Base-by-base conservation (phyloP, 176 grass and related monocot species). In the Bromus sterilis region DNA sequence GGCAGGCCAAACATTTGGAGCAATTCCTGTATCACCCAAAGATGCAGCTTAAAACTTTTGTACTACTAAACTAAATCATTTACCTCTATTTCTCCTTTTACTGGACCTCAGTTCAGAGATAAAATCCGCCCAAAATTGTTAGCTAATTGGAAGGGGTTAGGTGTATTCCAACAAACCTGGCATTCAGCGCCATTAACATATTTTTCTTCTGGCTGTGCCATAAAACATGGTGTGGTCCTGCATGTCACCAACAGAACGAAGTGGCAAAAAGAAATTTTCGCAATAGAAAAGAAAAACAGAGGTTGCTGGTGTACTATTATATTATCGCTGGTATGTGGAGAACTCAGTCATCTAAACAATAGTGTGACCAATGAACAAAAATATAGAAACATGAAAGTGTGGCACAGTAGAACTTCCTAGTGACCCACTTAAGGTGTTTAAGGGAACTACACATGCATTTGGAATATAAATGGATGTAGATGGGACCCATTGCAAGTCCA, bases 1-100 rank as follows among this genome's bases (percentile, higher is more conserved):
- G 94, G 92, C 94, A 97, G 87, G 31, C 92, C 94, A 89, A 97
- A 97, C 94, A 97, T 94, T 88, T 97, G 94, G 61, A 97, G 87
- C 77, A 97, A 86, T 66, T 97, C 94, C 94, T 97, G 74, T 63
- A 94, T 62, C 71, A 89, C 40, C 33, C 36, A 79, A 77, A 62
- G 32, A 8, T 65, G 75, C 58, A 63, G 32, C 58, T 66, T 81
- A 41, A 13, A 20, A 56, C 44, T 36, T n/a, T 66, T 72, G 33
- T 78, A 51, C 80, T 75, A 57, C 26, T 43, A 56, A 83, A 79
- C 25, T 16, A 73, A 79, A 59, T 56, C 6, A 31, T 30, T 79
- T 79, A 68, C 28, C 35, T 56, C 7, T 67, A 87, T 56, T 62
- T 80, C 7, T 53, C 29, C n/a, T n/a, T 14, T 78, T 32, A 79